Evolutionary conservation across 2,329 filamentous ascomycete genomes (phyloP).

Genomic region (Chlorencoelia australis): DNA sequence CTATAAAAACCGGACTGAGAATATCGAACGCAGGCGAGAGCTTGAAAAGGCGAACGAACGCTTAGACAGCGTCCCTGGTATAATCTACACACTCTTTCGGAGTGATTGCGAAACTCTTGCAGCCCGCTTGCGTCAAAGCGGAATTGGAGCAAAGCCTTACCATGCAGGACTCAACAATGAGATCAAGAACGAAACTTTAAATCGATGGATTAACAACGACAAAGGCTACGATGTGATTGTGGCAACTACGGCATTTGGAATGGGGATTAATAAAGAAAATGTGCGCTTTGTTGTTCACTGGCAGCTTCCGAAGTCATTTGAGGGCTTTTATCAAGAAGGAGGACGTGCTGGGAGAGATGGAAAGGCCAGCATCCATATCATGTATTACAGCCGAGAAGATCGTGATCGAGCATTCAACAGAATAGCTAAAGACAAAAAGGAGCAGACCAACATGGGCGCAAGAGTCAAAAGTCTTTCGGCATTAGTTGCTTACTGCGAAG

Average conservation of each 20-base stretch:
- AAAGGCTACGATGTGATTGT: constrained; percentile 84
- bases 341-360: constrained; percentile 85
- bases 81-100: constrained; percentile 70
- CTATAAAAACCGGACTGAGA: constrained; percentile 54
- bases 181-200: constrained; percentile 60
- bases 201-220: constrained; percentile 62
- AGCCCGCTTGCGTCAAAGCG: constrained; percentile 52
- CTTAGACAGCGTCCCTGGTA: constrained; percentile 57
- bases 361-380: constrained; percentile 73
- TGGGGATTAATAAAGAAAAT: constrained; percentile 95
- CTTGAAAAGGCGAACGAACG: constrained; percentile 44
- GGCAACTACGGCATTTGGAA: constrained; percentile 91
- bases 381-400: constrained; percentile 88
- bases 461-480: constrained; percentile 54
- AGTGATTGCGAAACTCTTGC: constrained; percentile 67
- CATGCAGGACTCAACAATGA: constrained; percentile 59
- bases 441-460: constrained; percentile 35
- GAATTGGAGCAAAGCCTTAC: constrained; percentile 65
- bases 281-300: constrained; percentile 94
- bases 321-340: constrained; percentile 93
- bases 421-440: constrained; percentile 39
- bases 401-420: constrained; percentile 58
- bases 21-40: constrained; percentile 46
- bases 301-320: constrained; percentile 87
- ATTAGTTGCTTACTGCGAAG: constrained; percentile 75